A percentile compares a stretch with the other conserved stretches of the same genome.
Evolutionary conservation across 164 flowering plant species (phyloP).

Genomic region (Stephania cephalantha): DNA sequence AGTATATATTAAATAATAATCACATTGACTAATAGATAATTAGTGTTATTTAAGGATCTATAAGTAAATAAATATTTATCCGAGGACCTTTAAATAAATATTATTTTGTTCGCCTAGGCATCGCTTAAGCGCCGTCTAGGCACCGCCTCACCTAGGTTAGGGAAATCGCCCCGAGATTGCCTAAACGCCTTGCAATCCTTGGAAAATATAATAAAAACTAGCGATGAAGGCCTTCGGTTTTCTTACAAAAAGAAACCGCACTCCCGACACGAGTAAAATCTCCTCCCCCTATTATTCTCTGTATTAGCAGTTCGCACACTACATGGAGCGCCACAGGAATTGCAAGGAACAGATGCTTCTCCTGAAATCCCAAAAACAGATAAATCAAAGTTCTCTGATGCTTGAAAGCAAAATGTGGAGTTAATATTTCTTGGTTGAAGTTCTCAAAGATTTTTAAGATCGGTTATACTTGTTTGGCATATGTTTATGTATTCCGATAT

Average conservation of each 20-base stretch:
- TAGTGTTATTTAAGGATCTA: too few species aligned
- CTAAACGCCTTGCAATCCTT: too few species aligned
- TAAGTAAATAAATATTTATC: too few species aligned
- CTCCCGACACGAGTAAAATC: slow-evolving; percentile 74
- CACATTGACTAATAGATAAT: too few species aligned
- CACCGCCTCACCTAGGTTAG: too few species aligned
- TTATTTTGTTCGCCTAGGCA: too few species aligned
- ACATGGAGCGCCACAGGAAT: slow-evolving; percentile 62
- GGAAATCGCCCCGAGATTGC: too few species aligned
- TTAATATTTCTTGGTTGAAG: not conserved
- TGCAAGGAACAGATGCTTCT: slow-evolving; percentile 55
- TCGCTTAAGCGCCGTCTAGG: too few species aligned
- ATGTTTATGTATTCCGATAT: not conserved
- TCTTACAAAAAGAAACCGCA: slow-evolving; percentile 93
- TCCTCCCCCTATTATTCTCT: slow-evolving; percentile 78
- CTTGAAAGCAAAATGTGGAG: not conserved
- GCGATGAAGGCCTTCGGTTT: not conserved
- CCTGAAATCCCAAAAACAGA: slow-evolving; percentile 37
- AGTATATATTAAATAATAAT: too few species aligned
- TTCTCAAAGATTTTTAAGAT: not conserved
- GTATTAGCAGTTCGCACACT: slow-evolving; percentile 76
- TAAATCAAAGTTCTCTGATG: slow-evolving; percentile 4
- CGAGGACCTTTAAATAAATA: too few species aligned
- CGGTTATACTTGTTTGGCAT: not conserved
- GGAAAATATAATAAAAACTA: not conserved